phyloP scores from a whole-genome alignment of 2,329 filamentous ascomycete species.

The Aspergillus pseudoterreus region DNA sequence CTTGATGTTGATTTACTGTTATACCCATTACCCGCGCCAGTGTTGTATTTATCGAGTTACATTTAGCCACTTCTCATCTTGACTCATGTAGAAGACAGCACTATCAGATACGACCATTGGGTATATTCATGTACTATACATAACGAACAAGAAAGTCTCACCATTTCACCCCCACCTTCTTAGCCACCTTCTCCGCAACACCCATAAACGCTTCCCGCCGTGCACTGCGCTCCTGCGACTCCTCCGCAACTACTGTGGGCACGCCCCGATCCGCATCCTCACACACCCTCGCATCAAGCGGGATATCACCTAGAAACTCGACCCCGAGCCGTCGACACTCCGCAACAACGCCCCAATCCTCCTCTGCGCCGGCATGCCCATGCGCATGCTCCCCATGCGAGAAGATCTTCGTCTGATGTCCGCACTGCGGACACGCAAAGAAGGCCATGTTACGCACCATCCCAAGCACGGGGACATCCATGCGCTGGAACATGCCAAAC shows the following conservation, averaged over 20 bases:
- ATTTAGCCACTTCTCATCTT: too few relatives aligned
- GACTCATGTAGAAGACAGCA: too few relatives aligned
- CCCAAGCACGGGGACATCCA: conserved; percentile 72
- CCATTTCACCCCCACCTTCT: conserved; percentile 43
- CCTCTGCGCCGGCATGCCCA: conserved; percentile 21
- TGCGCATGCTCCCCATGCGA: conserved; percentile 41
- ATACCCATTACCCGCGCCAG: too few relatives aligned
- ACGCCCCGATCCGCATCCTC: conserved; percentile 82
- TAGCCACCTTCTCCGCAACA: conserved; percentile 58
- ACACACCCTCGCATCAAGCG: conserved; percentile 80
- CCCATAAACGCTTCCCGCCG: conserved; percentile 68
- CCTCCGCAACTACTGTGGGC: conserved; percentile 86
- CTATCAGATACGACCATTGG: background rate
- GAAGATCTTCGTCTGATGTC: conserved; percentile 71
- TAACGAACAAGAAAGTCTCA: conserved; percentile 1
- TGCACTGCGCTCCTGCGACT: conserved; percentile 56
- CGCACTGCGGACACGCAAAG: conserved; percentile 76
- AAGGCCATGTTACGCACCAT: conserved; percentile 91
- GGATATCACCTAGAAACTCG: conserved; percentile 82
- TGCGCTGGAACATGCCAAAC: conserved; percentile 87
- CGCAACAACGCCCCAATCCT: conserved; percentile 58
- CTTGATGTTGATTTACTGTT: too few relatives aligned
- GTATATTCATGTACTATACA: conserved; percentile 10
- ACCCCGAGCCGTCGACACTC: conserved; percentile 71
- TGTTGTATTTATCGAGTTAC: too few relatives aligned